phyloP scores from a whole-genome alignment of 164 flowering plant genomes.

The Stephania cephalantha region DNA sequence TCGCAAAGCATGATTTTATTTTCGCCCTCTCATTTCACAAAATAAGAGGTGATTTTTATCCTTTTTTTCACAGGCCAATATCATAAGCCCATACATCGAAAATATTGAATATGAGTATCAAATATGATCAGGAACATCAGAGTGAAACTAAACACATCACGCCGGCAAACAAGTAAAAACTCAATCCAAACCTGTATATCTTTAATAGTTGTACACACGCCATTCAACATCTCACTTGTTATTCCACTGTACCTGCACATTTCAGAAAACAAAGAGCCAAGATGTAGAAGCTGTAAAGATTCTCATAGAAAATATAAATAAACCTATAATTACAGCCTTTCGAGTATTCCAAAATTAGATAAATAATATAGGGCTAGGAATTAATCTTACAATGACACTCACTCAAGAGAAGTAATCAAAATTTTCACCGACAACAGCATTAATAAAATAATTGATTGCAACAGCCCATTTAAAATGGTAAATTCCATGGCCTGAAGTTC shows the following conservation, averaged over 20 bases:
- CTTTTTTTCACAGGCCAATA: neutral
- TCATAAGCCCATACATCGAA: neutral
- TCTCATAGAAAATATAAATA: neutral
- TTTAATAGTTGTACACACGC: constrained; percentile 70
- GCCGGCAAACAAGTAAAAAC: neutral
- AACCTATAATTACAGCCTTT: neutral
- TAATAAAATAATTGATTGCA: too few relatives aligned
- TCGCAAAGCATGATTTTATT: neutral
- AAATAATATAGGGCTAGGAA: neutral
- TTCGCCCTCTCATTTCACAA: neutral
- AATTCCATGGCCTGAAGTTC: too few relatives aligned
- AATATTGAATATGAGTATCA: neutral
- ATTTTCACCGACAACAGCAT: neutral
- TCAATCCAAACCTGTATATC: constrained; percentile 68
- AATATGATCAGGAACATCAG: neutral
- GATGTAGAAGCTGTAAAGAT: neutral
- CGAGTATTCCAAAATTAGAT: neutral
- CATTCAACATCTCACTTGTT: constrained; percentile 75
- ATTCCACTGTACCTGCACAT: constrained; percentile 91
- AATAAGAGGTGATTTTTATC: neutral
- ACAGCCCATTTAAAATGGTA: too few relatives aligned
- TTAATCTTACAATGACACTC: neutral
- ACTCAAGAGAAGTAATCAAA: neutral
- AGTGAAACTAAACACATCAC: neutral
- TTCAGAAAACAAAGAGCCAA: neutral